Conservation (phyloP, 208 protist genomes). For the Vickermania spadyakhi region DNA sequence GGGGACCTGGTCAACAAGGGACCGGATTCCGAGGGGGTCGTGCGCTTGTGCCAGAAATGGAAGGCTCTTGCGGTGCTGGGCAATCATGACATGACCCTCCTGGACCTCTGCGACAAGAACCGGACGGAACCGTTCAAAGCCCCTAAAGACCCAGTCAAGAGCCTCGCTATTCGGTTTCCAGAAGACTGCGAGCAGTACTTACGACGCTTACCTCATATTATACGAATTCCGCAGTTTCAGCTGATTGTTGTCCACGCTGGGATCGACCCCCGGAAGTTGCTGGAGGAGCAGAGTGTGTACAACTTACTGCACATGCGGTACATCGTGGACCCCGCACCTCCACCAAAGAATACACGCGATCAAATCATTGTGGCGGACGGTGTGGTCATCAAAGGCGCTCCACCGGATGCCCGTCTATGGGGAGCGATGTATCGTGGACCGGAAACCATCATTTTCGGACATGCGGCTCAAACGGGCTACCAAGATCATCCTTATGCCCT, state of each 20-base stretch:
- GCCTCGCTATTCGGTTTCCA: constrained; percentile 55
- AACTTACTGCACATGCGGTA: constrained; percentile 81
- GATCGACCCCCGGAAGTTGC: constrained; percentile 31
- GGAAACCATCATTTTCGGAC: constrained; percentile 81
- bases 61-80: constrained; percentile 76
- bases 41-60: constrained; percentile 48
- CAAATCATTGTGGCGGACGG: constrained; percentile 11
- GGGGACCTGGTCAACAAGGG: constrained; percentile 90
- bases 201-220: constrained; percentile 66
- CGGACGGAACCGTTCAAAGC: constrained; percentile 30
- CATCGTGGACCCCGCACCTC: constrained; percentile 37
- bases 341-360: not conserved
- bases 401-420: constrained; percentile 59
- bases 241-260: constrained; percentile 82
- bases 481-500: constrained; percentile 59
- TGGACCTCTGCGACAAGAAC: constrained; percentile 42
- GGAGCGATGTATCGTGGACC: constrained; percentile 66
- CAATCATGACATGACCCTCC: constrained; percentile 85
- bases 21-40: constrained; percentile 66
- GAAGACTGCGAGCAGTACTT: constrained; percentile 76
- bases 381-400: constrained; percentile 49
- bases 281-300: constrained; percentile 65
- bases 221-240: constrained; percentile 76
- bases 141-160: constrained; percentile 67
- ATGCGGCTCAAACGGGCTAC: constrained; percentile 75